Conservation (phyloP, 441 rosid species). For the Eutrema salsugineum region DNA sequence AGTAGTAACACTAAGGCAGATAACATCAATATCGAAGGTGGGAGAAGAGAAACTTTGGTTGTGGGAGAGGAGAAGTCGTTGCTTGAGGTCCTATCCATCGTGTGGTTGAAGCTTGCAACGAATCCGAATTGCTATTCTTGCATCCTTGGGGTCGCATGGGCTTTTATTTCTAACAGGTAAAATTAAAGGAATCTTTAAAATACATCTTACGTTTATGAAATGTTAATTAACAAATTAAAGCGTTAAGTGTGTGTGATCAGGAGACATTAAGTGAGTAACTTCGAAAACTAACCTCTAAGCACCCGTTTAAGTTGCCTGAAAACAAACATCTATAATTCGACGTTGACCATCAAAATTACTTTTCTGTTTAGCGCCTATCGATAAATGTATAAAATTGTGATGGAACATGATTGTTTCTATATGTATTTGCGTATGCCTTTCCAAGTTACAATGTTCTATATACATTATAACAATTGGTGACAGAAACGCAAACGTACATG, state of each 20-base stretch:
- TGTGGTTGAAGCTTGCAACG: constrained; percentile 64
- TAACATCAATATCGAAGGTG: constrained; percentile 20
- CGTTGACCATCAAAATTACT: background rate
- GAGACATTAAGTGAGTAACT: background rate
- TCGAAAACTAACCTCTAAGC: background rate
- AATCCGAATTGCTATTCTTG: constrained; percentile 92
- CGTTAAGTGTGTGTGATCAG: background rate
- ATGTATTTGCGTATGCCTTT: background rate
- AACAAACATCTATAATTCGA: background rate
- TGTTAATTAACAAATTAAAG: background rate
- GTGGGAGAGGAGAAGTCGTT: constrained; percentile 37
- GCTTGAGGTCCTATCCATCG: constrained; percentile 56
- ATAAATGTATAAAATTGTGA: background rate
- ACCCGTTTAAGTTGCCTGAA: background rate
- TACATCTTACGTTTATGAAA: constrained; percentile 33
- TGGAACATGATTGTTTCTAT: background rate
- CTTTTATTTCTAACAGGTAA: constrained; percentile 76
- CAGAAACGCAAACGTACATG: background rate
- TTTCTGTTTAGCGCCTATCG: background rate
- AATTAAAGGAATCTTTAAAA: constrained; percentile 31
- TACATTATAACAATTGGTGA: background rate
- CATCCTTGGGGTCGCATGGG: constrained; percentile 80
- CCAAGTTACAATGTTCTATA: background rate
- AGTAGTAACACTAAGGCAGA: constrained; percentile 6
- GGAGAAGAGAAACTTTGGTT: constrained; percentile 10